These are phyloP conservation scores for Kalaharituber pfeilii DNA, from an alignment of 2,329 filamentous ascomycete species.

Conservation along the genomic window DNA sequence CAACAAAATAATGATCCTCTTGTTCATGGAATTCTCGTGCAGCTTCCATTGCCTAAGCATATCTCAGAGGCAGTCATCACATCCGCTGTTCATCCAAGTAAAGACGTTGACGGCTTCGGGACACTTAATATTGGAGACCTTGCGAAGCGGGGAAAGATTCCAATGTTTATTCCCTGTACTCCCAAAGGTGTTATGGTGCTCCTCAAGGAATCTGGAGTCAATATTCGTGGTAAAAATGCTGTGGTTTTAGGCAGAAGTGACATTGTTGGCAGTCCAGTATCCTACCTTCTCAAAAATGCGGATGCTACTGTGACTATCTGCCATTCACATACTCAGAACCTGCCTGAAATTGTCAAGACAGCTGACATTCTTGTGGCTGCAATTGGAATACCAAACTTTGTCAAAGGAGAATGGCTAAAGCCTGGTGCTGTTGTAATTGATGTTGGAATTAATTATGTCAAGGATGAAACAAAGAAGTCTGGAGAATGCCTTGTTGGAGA, in stretches of 20 bases:
- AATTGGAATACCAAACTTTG: constrained; percentile 70
- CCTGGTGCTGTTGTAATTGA: constrained; percentile 90
- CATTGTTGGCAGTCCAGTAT: constrained; percentile 93
- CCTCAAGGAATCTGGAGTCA: constrained; percentile 64
- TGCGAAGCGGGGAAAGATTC: constrained; percentile 80
- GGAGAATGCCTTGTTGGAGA: constrained; percentile 86
- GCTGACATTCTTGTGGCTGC: constrained; percentile 86
- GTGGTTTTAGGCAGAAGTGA: constrained; percentile 90
- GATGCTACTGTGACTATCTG: constrained; percentile 94
- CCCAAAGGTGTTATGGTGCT: constrained; percentile 95
- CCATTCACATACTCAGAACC: constrained; percentile 67
- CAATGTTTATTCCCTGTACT: constrained; percentile 84
- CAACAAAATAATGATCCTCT: constrained; percentile 69
- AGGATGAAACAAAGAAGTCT: constrained; percentile 77
- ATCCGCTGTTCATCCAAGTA: constrained; percentile 76
- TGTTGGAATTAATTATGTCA: constrained; percentile 90
- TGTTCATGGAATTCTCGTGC: constrained; percentile 84
- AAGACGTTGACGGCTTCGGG: constrained; percentile 96
- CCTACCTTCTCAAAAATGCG: constrained; percentile 84
- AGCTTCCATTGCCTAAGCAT: constrained; percentile 74
- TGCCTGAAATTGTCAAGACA: constrained; percentile 56
- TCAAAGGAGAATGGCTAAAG: constrained; percentile 93
- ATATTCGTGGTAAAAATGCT: constrained; percentile 75
- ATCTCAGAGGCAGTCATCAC: constrained; percentile 83
- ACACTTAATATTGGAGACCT: constrained; percentile 89